These are phyloP conservation scores for Cavenderia fasciculata DNA, from an alignment of 78 protist genomes.

Conservation along the genomic window DNA sequence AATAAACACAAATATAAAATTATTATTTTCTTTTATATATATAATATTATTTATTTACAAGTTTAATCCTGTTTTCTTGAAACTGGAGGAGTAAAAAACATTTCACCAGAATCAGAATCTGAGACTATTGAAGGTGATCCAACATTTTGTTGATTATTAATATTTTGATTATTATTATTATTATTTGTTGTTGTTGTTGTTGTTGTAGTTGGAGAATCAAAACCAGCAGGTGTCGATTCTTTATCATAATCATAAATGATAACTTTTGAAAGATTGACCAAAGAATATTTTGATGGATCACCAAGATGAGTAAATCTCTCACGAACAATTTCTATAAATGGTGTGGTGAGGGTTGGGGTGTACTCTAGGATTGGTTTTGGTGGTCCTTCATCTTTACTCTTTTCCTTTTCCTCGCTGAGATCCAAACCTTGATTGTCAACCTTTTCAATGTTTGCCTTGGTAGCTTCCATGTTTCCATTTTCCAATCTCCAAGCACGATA, in stretches of 20 bases:
- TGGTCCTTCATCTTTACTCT: neutral
- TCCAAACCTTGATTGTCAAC: neutral
- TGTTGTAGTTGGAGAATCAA: too few relatives aligned
- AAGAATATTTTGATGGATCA: constrained; percentile 54
- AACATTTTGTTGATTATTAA: too few relatives aligned
- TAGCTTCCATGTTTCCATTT: constrained; percentile 22
- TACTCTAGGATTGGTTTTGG: constrained; percentile 37
- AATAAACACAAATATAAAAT: neutral
- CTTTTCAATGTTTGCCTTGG: constrained; percentile 31
- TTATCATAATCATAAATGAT: too few relatives aligned
- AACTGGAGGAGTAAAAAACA: too few relatives aligned
- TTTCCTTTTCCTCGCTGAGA: neutral
- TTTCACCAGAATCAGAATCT: too few relatives aligned
- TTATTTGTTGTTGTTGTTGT: too few relatives aligned
- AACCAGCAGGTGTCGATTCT: too few relatives aligned
- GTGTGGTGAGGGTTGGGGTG: constrained; percentile 43
- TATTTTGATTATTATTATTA: too few relatives aligned
- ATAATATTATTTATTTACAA: neutral
- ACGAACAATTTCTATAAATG: constrained; percentile 36
- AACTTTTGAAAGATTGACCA: constrained; percentile 38
- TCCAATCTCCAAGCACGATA: constrained; percentile 72
- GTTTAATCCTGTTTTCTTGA: too few relatives aligned
- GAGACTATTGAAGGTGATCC: too few relatives aligned
- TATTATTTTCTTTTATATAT: neutral
- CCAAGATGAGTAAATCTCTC: constrained; percentile 19